Percentiles rank a stretch among this genome's conserved stretches.
These are phyloP conservation scores for Fusarium foetens DNA, from an alignment of 2,329 filamentous ascomycete genomes.

Conservation along the genomic window DNA sequence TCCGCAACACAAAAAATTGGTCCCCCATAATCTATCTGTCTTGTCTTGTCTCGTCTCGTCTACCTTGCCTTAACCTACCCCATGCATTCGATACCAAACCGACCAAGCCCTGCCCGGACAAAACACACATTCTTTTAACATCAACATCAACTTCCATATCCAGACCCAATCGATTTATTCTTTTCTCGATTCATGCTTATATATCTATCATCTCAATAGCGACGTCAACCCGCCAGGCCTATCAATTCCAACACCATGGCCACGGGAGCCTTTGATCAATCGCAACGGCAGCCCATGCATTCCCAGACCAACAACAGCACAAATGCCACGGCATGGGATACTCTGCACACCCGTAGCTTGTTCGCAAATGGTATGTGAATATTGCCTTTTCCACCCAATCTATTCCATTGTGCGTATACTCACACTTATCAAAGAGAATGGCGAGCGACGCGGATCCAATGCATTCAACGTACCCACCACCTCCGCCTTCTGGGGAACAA, in stretches of 20 bases:
- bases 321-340: neutral
- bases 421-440: conserved; percentile 41
- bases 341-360: conserved; percentile 43
- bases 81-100: conserved; percentile 27
- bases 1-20: conserved; percentile 36
- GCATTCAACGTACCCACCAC: conserved; percentile 75
- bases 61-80: conserved; percentile 1
- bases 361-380: conserved; percentile 59
- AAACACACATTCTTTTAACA: conserved; percentile 35
- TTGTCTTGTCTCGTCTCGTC: conserved; percentile 1
- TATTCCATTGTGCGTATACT: conserved; percentile 14
- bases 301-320: conserved; percentile 29
- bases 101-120: conserved; percentile 17
- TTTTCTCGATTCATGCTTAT: conserved; percentile 34
- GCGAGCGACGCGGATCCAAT: conserved; percentile 68
- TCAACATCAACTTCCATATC: neutral
- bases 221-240: conserved; percentile 48
- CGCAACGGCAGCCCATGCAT: conserved; percentile 48
- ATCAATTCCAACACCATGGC: conserved; percentile 53
- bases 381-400: neutral
- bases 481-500: conserved; percentile 68
- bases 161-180: conserved; percentile 34
- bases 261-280: conserved; percentile 46
- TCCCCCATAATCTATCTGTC: conserved; percentile 12
- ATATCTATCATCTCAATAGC: conserved; percentile 41